Conservation (phyloP, 768 basidiomycete genomes). For the Tephrocybe sp. region DNA sequence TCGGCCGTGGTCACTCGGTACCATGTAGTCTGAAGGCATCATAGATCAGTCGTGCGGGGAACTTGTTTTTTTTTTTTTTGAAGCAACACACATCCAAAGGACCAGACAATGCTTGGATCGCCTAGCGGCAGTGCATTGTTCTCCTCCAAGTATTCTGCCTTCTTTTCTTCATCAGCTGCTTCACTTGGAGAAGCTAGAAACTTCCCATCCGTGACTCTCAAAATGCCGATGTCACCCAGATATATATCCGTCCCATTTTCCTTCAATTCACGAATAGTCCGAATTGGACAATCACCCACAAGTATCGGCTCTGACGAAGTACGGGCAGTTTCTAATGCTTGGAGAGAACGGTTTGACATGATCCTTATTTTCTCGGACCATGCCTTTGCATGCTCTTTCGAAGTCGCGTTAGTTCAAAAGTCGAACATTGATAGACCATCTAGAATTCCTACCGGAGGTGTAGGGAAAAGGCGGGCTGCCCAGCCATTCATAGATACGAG, state of each 20-base stretch:
- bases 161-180: conserved; percentile 35
- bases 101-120: conserved; percentile 60
- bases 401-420: too few relatives aligned
- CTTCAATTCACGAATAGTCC: conserved; percentile 51
- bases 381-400: conserved; percentile 35
- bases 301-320: conserved; percentile 25
- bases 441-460: conserved; percentile 26
- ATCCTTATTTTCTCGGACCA: conserved; percentile 28
- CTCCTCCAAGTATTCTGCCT: conserved; percentile 32
- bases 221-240: conserved; percentile 47
- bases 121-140: conserved; percentile 44
- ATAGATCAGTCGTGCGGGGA: neutral
- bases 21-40: conserved; percentile 54
- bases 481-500: conserved; percentile 44
- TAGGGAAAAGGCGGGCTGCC: conserved; percentile 57
- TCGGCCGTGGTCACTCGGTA: conserved; percentile 58
- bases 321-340: conserved; percentile 29
- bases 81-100: conserved; percentile 51
- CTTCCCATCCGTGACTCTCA: conserved; percentile 28
- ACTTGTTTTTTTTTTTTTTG: too few relatives aligned
- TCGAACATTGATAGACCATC: too few relatives aligned
- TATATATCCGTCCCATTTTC: conserved; percentile 57
- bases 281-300: conserved; percentile 49
- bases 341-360: conserved; percentile 28
- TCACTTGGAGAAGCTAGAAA: conserved; percentile 10